These are phyloP conservation scores for Gossypium arboreum DNA, from an alignment of 345 rosid genomes.

Conservation along the genomic window DNA sequence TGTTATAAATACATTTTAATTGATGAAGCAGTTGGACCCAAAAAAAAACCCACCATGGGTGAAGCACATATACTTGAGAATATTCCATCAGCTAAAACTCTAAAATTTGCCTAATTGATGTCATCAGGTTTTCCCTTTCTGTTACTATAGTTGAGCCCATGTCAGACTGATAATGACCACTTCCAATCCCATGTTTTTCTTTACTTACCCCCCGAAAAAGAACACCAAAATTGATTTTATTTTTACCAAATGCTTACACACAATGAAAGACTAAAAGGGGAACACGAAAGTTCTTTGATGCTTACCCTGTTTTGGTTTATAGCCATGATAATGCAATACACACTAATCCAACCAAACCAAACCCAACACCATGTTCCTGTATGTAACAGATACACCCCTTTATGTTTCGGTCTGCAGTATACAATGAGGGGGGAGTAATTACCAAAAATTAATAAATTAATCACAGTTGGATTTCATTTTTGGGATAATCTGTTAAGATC, in stretches of 20 bases:
- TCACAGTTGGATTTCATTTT: background rate
- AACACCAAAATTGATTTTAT: background rate
- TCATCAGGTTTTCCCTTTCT: background rate
- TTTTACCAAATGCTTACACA: background rate
- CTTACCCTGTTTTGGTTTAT: background rate
- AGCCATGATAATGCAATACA: background rate
- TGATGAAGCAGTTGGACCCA: background rate
- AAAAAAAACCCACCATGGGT: background rate
- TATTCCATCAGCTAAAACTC: constrained; percentile 13
- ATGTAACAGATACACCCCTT: background rate
- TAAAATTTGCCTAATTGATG: background rate
- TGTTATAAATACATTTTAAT: background rate
- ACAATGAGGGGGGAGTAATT: background rate
- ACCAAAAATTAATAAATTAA: background rate
- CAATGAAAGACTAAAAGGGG: background rate
- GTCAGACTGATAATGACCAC: constrained; percentile 18
- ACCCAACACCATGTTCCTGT: background rate
- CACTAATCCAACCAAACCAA: background rate
- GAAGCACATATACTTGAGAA: constrained; percentile 7
- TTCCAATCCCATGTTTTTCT: background rate
- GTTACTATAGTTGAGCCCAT: constrained; percentile 2
- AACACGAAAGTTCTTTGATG: constrained; percentile 2
- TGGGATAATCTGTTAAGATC: background rate
- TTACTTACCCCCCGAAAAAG: background rate
- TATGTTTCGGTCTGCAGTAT: background rate